phyloP scores from a whole-genome alignment of 345 rosid genomes.

The Lepidium aucheri region DNA sequence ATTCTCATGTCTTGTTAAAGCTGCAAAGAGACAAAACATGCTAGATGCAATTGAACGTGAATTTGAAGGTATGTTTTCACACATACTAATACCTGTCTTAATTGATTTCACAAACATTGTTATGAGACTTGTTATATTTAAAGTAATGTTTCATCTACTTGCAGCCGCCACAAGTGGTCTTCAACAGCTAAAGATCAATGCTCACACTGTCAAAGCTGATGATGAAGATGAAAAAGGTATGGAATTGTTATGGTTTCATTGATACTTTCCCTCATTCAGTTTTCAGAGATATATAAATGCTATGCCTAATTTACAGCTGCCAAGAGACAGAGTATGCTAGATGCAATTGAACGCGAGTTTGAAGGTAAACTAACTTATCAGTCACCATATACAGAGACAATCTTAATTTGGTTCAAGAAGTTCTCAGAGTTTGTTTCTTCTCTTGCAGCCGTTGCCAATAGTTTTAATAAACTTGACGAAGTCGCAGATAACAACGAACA shows the following conservation, averaged over 20 bases:
- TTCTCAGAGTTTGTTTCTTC: not conserved
- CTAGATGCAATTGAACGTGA: slow-evolving; percentile 29
- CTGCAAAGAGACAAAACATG: slow-evolving; percentile 19
- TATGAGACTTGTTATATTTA: not conserved
- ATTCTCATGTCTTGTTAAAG: slow-evolving; percentile 10
- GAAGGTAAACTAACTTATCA: slow-evolving; percentile 10
- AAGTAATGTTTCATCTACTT: not conserved
- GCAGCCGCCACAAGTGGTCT: slow-evolving; percentile 25
- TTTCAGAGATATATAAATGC: not conserved
- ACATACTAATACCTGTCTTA: not conserved
- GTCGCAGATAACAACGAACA: slow-evolving; percentile 9
- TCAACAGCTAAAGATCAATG: slow-evolving; percentile 24
- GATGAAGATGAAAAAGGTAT: slow-evolving; percentile 15
- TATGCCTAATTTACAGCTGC: slow-evolving; percentile 7
- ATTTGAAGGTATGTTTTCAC: slow-evolving; percentile 23
- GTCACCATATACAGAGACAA: not conserved
- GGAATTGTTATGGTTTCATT: not conserved
- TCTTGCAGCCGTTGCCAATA: slow-evolving; percentile 15
- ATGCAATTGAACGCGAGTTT: slow-evolving; percentile 22
- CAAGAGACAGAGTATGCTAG: slow-evolving; percentile 21
- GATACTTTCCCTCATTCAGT: not conserved
- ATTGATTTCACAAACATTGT: not conserved
- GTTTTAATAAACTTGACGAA: slow-evolving; percentile 16
- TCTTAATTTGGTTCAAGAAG: slow-evolving; percentile 4
- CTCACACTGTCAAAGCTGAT: slow-evolving; percentile 15